Evolutionary conservation across 2,329 filamentous ascomycete species (phyloP).

Genomic region (Paracorniculantispora psalliotae): DNA sequence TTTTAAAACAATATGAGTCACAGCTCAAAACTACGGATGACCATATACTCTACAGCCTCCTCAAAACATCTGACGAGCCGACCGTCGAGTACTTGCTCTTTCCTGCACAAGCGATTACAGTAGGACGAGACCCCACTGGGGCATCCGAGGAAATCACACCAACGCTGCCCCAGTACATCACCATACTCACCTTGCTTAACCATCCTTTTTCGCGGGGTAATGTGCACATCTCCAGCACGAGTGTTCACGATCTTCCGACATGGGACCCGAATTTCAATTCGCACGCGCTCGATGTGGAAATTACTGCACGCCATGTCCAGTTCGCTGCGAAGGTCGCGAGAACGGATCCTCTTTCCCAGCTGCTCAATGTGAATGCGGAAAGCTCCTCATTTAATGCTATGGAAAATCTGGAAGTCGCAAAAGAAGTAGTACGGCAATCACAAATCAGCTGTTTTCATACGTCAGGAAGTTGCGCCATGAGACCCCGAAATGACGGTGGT

Average conservation of each 20-base stretch:
- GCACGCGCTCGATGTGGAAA: not conserved
- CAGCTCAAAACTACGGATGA: not conserved
- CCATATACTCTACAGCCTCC: not conserved
- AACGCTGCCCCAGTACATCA: not conserved
- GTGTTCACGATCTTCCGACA: not conserved
- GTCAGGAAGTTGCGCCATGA: not conserved
- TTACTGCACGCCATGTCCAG: not conserved
- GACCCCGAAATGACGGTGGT: conserved; percentile 20
- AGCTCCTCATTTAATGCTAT: no score
- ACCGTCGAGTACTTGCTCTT: not conserved
- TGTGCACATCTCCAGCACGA: not conserved
- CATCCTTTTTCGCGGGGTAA: not conserved
- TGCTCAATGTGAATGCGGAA: not conserved
- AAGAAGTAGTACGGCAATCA: not conserved
- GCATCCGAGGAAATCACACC: not conserved
- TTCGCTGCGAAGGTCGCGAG: not conserved
- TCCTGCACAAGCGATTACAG: not conserved
- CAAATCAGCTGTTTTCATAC: not conserved
- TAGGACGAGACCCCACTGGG: not conserved
- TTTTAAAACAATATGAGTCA: no score
- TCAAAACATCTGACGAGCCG: not conserved
- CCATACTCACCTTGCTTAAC: not conserved
- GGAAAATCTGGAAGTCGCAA: not conserved
- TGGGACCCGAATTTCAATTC: not conserved
- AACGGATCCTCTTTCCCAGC: not conserved